Evolutionary conservation across 768 basidiomycete genomes (phyloP), one percentile per base, ranked within the genome.

Genomic region (Asterophora lycoperdoides): DNA sequence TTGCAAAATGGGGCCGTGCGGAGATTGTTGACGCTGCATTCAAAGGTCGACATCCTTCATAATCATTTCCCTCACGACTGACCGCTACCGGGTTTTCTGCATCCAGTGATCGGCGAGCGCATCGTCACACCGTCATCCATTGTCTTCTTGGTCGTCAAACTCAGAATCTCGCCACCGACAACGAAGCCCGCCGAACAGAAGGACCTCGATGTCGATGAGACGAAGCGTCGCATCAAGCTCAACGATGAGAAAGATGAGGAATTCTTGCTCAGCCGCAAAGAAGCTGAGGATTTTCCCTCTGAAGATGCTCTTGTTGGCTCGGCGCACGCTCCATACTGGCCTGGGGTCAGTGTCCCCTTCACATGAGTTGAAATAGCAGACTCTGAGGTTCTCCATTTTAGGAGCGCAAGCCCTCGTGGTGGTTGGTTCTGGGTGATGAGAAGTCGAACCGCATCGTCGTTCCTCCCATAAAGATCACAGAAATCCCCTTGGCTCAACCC

Each of bases 311-410:
- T 65, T 42, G 70, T 70, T 44, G 80, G 76, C 20, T 82, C 71
- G 50, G 93, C 87, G n/a, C 94, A 99, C 63, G 90, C 94, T 6
- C 95, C 95, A 4, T 77, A 80, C 60, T 98, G 93, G 93, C 93
- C 95, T 48, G 80, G 76, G 51, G 93, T 94, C 58, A 37, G 86
- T 71, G 34, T 23, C 28, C 19, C 39, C 13, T 30, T 34, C 11
- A 14, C 37, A 4, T 18, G n/a, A 41, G 1, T 18, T 41, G 29
- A 37, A 41, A 7, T 42, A 14, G 1, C 11, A 13, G 4, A 23
- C 13, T 4, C 11, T 26, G 1, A 41, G 5, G 23, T 26, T 6
- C 20, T 42, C 43, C 49, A 11, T 44, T 34, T 57, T 45, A 94
- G 90, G 76, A 84, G 47, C 91, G 93, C 51, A 94, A 89, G 67